Evolutionary conservation across 2,329 filamentous ascomycete species (phyloP), one percentile per base, ranked within the genome.

Genomic region (Plectosphaerella sp.): DNA sequence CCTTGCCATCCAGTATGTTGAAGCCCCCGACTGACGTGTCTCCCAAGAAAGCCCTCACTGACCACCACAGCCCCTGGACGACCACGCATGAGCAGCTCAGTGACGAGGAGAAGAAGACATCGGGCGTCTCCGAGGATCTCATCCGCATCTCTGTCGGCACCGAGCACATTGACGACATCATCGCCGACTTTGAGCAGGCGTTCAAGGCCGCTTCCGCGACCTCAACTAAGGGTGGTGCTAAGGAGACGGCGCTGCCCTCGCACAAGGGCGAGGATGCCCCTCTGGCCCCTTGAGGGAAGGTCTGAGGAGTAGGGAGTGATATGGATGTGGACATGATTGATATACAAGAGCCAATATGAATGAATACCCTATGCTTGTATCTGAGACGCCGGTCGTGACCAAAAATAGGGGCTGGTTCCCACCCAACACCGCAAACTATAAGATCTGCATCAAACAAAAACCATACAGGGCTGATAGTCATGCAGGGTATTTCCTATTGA

Each of bases 81-180:
- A 97, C 93, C 3, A 97, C 93, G 3, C 93, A 97, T 69, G 89
- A 96, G 76, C 93, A 97, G 75, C 79, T 97, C 53, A 84, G 78
- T 22, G 88, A 93, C 28, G 80, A 91, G 66, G 93, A 97, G 78
- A 90, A 86, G 72, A 67, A 79, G 49, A 84, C 75, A 65, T 93
- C 89, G 20, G 93, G 93, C 61, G 90, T 94, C 11, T 94, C 90
- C 15, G 86, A 89, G 79, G 93, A 96, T 65, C 84, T 92, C 39
- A 96, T 97, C 70, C 89, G 93, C 57, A 94, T 97, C 64, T 97
- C 92, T 0, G 92, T 97, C 54, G 93, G 93, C 49, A 96, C 88
- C 1, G 93, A 97, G 75, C 91, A 97, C 69, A 96, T 97, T 67
- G 92, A 96, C 74, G 93, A 97, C 65, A 97, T 97, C 63, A 94